phyloP scores from a whole-genome alignment of 257 asterid species.

The Solanum sejunctum region DNA sequence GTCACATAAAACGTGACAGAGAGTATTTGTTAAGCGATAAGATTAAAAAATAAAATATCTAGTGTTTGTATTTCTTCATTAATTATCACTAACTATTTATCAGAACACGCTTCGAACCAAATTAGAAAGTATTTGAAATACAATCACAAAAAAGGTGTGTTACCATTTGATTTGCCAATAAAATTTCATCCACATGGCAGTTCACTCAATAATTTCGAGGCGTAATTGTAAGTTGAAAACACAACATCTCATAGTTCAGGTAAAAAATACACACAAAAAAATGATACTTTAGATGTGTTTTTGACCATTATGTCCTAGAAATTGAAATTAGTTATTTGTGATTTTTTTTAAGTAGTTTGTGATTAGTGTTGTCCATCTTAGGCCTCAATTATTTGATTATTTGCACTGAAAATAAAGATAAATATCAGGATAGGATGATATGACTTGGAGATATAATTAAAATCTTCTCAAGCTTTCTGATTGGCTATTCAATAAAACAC shows the following conservation, averaged over 20 bases:
- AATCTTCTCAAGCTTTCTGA: slow-evolving; percentile 27
- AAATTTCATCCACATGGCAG: neutral
- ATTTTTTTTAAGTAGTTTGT: neutral
- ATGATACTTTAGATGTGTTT: neutral
- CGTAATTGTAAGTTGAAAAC: neutral
- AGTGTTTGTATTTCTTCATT: no score
- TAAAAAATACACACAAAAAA: neutral
- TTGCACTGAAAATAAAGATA: neutral
- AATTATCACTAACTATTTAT: neutral
- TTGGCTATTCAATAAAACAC: slow-evolving; percentile 20
- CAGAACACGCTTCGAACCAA: neutral
- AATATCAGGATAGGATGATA: slow-evolving; percentile 34
- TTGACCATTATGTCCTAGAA: neutral
- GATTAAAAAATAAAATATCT: no score
- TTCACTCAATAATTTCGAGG: rapidly evolving
- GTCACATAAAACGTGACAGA: no score
- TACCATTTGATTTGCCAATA: neutral
- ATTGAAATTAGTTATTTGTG: neutral
- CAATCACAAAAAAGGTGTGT: neutral
- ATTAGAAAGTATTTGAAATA: neutral
- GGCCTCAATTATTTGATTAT: neutral
- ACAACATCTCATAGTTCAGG: no score
- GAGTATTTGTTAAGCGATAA: no score
- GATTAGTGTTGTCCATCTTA: neutral
- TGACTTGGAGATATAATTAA: slow-evolving; percentile 21